Percentiles rank a stretch among this genome's conserved stretches.
These are phyloP conservation scores for Rhodocollybia butyracea DNA, from an alignment of 768 basidiomycete species.

Conservation along the genomic window DNA sequence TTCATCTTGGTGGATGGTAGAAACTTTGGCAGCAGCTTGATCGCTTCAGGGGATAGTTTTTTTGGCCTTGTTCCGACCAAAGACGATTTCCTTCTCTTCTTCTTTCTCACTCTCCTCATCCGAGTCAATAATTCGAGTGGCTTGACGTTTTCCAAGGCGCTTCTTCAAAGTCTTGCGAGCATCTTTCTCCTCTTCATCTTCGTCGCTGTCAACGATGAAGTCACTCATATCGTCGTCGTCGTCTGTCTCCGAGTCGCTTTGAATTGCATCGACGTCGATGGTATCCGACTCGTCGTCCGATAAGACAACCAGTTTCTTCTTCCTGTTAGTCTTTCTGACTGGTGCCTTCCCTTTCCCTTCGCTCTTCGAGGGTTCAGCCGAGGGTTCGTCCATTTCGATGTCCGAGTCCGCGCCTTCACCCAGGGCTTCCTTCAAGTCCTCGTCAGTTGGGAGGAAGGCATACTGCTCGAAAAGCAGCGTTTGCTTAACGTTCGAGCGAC, in stretches of 20 bases:
- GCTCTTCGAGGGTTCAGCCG: conserved; percentile 9
- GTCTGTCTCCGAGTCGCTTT: conserved; percentile 20
- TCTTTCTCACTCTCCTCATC: conserved; percentile 34
- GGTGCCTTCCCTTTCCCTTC: conserved; percentile 28
- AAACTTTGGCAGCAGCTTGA: conserved; percentile 51
- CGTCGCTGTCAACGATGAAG: conserved; percentile 51
- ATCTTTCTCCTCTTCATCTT: conserved; percentile 55
- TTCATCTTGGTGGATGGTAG: conserved; percentile 76
- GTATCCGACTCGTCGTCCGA: conserved; percentile 11
- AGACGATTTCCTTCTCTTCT: conserved; percentile 40
- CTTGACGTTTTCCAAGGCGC: conserved; percentile 33
- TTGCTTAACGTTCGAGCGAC: conserved; percentile 46
- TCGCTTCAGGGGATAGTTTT: conserved; percentile 25
- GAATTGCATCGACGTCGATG: conserved; percentile 27
- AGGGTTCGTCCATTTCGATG: conserved; percentile 27
- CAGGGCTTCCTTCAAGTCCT: conserved; percentile 26
- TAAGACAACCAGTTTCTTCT: conserved; percentile 15
- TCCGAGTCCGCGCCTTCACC: conserved; percentile 25
- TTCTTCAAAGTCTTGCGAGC: conserved; percentile 35
- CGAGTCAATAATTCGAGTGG: conserved; percentile 39
- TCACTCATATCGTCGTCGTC: conserved; percentile 44
- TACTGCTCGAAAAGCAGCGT: conserved; percentile 49
- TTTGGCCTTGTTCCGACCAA: conserved; percentile 29
- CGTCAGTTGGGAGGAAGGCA: conserved; percentile 61
- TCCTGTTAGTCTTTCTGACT: conserved; percentile 14